phyloP scores from a whole-genome alignment of 495 filamentous ascomycete species.

The Podospora australis region DNA sequence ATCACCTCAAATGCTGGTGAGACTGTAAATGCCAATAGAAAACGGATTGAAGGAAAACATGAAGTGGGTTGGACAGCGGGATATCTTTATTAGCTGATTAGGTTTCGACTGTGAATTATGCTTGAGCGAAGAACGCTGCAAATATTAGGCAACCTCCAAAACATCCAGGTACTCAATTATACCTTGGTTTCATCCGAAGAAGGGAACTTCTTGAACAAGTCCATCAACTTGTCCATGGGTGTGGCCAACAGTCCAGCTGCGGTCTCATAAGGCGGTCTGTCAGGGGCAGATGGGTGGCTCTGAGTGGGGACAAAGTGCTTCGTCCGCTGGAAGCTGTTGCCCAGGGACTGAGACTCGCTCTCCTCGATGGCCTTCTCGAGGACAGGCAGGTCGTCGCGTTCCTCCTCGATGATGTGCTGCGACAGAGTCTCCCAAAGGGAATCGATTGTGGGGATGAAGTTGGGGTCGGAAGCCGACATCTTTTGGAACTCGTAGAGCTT shows the following conservation, averaged over 20 bases:
- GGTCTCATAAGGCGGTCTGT: slow-evolving; percentile 48
- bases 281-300: slow-evolving; percentile 47
- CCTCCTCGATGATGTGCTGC: slow-evolving; percentile 58
- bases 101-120: no score
- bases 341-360: slow-evolving; percentile 35
- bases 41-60: no score
- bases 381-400: slow-evolving; percentile 48
- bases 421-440: slow-evolving; percentile 45
- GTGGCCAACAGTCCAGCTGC: slow-evolving; percentile 42
- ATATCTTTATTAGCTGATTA: no score
- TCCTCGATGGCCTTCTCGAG: slow-evolving; percentile 44
- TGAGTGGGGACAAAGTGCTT: slow-evolving; percentile 57
- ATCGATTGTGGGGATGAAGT: slow-evolving; percentile 49
- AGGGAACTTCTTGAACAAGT: slow-evolving; percentile 46
- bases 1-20: no score
- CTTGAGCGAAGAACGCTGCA: no score
- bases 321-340: slow-evolving; percentile 49
- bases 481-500: slow-evolving; percentile 56
- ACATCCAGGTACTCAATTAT: neutral
- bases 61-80: no score
- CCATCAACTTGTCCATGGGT: slow-evolving; percentile 45
- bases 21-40: no score
- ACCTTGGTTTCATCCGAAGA: neutral
- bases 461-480: slow-evolving; percentile 36
- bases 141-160: no score